Percentiles rank a stretch among this genome's conserved stretches.
Conservation (phyloP, 1,139 yeast species). For the Meyerozyma elateridarum region DNA sequence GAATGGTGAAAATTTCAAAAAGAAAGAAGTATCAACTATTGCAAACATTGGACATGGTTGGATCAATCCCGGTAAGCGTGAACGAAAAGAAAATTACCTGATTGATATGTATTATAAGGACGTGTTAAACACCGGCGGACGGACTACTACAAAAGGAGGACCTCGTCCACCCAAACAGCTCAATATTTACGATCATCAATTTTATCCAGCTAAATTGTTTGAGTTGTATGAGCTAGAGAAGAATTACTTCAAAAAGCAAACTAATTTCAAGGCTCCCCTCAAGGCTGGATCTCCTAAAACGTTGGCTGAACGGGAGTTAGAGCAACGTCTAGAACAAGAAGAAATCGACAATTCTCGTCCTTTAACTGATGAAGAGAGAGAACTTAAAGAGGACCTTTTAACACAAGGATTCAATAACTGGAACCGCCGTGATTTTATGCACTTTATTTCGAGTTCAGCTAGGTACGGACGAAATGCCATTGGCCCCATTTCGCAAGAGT, state of each 20-base stretch:
- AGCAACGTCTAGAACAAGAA: conserved; percentile 53
- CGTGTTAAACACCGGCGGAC: conserved; percentile 64
- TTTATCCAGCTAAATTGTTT: conserved; percentile 56
- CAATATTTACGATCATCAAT: conserved; percentile 69
- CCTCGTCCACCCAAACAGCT: conserved; percentile 68
- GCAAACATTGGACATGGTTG: conserved; percentile 47
- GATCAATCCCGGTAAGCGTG: conserved; percentile 76
- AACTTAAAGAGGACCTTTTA: conserved; percentile 49
- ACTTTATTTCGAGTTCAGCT: conserved; percentile 54
- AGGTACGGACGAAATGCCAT: conserved; percentile 69
- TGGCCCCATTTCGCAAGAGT: conserved; percentile 55
- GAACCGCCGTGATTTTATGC: conserved; percentile 70
- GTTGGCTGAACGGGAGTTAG: conserved; percentile 43
- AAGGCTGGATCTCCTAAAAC: conserved; percentile 39
- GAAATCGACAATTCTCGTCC: conserved; percentile 63
- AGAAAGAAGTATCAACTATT: conserved; percentile 46
- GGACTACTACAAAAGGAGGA: conserved; percentile 36
- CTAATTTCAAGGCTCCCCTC: conserved; percentile 46
- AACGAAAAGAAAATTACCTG: conserved; percentile 72
- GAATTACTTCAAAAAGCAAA: conserved; percentile 51
- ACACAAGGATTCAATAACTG: conserved; percentile 59
- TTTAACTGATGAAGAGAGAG: conserved; percentile 64
- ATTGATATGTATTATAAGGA: conserved; percentile 78
- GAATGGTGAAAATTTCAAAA: conserved; percentile 80
- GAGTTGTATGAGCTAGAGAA: conserved; percentile 66